These are phyloP conservation scores for Amanita pallidorosea DNA, from an alignment of 768 basidiomycete genomes.

Conservation along the genomic window DNA sequence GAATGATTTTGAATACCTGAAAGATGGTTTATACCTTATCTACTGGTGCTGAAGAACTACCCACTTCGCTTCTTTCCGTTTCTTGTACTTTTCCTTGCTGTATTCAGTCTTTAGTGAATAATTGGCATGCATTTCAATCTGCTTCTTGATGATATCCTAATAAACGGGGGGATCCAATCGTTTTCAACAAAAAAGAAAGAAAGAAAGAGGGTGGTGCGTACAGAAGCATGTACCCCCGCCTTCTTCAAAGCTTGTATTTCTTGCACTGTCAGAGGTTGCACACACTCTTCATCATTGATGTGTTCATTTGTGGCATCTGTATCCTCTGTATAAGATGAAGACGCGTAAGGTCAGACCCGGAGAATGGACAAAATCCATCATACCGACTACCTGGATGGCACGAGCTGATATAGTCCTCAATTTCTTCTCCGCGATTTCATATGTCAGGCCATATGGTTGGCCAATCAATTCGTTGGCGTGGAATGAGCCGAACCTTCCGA, in stretches of 20 bases:
- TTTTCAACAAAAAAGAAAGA: conserved; percentile 6
- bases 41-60: conserved; percentile 12
- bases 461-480: conserved; percentile 65
- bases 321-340: conserved; percentile 55
- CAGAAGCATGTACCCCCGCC: conserved; percentile 71
- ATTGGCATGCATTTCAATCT: conserved; percentile 88
- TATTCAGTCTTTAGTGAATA: conserved; percentile 95
- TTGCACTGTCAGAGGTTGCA: conserved; percentile 71
- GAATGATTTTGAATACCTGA: conserved; percentile 80
- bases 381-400: conserved; percentile 74
- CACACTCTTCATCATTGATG: conserved; percentile 78
- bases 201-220: conserved; percentile 18
- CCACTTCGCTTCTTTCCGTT: conserved; percentile 94
- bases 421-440: conserved; percentile 72
- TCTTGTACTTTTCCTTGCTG: conserved; percentile 97
- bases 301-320: conserved; percentile 95
- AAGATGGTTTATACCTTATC: background rate
- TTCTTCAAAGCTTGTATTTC: conserved; percentile 82
- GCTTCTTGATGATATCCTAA: conserved; percentile 90
- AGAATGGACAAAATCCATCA: conserved; percentile 13
- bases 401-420: conserved; percentile 52
- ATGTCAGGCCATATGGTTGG: conserved; percentile 79
- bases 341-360: background rate
- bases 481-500: conserved; percentile 87
- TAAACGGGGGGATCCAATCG: conserved; percentile 7